Percentiles rank a stretch among this genome's conserved stretches.
These are phyloP conservation scores for Lolium multiflorum DNA, from an alignment of 176 grass and related monocot genomes.

Conservation along the genomic window DNA sequence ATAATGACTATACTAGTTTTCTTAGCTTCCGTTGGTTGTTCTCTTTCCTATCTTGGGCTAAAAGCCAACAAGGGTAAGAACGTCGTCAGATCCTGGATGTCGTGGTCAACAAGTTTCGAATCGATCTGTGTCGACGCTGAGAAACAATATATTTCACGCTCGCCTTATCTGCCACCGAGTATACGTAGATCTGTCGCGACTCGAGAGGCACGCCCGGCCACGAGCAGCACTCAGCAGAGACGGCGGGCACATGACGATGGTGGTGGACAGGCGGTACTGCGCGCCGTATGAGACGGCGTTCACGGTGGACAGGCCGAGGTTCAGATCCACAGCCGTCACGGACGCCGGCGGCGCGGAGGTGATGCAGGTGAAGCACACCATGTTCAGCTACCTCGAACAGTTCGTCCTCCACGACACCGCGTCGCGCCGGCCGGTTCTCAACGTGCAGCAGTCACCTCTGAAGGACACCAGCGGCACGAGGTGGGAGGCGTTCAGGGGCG, in stretches of 20 bases:
- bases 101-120: background rate
- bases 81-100: background rate
- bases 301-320: background rate
- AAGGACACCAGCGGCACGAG: background rate
- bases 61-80: background rate
- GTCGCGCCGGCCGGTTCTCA: background rate
- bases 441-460: background rate
- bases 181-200: background rate
- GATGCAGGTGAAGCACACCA: background rate
- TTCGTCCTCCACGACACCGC: background rate
- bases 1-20: too few relatives aligned
- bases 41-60: background rate
- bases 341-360: background rate
- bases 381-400: background rate
- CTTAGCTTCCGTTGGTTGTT: too few relatives aligned
- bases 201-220: too few relatives aligned
- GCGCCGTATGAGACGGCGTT: background rate
- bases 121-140: background rate
- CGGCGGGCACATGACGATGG: background rate
- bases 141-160: background rate
- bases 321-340: background rate
- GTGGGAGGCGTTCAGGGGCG: background rate
- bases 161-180: background rate
- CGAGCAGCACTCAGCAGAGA: background rate
- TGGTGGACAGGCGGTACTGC: background rate